These are phyloP conservation scores for Acaromyces ingoldii DNA, from an alignment of 1,284 basidiomycete genomes.

Conservation along the genomic window DNA sequence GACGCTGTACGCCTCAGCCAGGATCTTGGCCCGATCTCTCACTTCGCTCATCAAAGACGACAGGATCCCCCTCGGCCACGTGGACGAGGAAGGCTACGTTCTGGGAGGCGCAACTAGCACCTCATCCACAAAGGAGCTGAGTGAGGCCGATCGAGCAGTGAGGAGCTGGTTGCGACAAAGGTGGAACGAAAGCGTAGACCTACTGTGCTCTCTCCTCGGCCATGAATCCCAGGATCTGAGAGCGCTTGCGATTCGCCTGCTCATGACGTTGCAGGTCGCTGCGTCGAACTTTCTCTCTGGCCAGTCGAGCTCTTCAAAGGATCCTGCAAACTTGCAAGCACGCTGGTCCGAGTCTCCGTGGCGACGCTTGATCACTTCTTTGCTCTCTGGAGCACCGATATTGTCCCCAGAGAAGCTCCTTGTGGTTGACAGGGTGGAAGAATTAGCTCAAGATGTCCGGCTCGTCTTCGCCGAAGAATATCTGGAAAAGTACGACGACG, in stretches of 20 bases:
- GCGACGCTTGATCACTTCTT: constrained; percentile 21
- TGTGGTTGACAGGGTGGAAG: too few relatives aligned
- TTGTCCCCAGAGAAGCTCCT: too few relatives aligned
- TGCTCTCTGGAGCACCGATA: constrained; percentile 26
- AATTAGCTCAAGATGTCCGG: constrained; percentile 31
- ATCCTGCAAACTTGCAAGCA: neutral
- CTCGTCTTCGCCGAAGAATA: constrained; percentile 32
- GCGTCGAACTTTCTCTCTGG: constrained; percentile 17
- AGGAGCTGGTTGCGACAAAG: constrained; percentile 36
- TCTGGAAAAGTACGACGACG: constrained; percentile 59
- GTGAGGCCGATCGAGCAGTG: constrained; percentile 24
- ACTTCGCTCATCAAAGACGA: constrained; percentile 23
- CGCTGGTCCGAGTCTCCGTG: constrained; percentile 31
- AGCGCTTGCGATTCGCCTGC: constrained; percentile 17
- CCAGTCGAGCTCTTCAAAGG: neutral
- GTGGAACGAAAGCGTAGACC: constrained; percentile 36
- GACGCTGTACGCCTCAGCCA: constrained; percentile 7
- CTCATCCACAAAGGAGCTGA: constrained; percentile 2
- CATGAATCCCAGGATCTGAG: constrained; percentile 21
- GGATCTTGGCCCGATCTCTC: constrained; percentile 22
- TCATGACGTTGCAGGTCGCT: constrained; percentile 22
- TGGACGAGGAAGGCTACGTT: constrained; percentile 19
- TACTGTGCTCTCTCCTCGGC: constrained; percentile 27
- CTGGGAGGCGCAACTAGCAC: too few relatives aligned
- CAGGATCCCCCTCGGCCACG: constrained; percentile 20